phyloP scores from a whole-genome alignment of 495 filamentous ascomycete species.

The Margaritispora aquatica region DNA sequence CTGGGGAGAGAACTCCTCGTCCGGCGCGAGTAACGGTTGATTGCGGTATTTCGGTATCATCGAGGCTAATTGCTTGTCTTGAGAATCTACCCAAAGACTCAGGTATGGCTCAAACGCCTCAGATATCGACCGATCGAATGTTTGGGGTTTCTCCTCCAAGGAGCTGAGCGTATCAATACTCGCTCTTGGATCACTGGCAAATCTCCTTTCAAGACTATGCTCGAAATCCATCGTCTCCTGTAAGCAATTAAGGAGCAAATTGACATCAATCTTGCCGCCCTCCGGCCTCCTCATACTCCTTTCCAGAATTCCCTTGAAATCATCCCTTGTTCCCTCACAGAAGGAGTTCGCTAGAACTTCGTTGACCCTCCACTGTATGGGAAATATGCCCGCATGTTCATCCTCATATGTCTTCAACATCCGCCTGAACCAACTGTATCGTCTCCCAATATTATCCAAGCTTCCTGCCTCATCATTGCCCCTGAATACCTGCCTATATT shows the following conservation, averaged over 20 bases:
- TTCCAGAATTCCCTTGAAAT: conserved; percentile 89
- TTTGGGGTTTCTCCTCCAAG: conserved; percentile 65
- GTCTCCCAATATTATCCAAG: conserved; percentile 90
- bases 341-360: conserved; percentile 89
- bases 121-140: conserved; percentile 88
- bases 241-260: conserved; percentile 81
- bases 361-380: conserved; percentile 79
- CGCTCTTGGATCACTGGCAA: conserved; percentile 61
- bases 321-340: conserved; percentile 90
- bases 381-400: conserved; percentile 87
- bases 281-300: conserved; percentile 73
- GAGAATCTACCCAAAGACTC: conserved; percentile 93
- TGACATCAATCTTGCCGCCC: conserved; percentile 83
- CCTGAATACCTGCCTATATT: conserved; percentile 88
- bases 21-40: conserved; percentile 70
- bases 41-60: conserved; percentile 87
- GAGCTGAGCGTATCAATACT: conserved; percentile 91
- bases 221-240: conserved; percentile 98
- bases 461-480: conserved; percentile 96
- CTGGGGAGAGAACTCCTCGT: conserved; percentile 89
- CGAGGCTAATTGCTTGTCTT: conserved; percentile 80
- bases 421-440: conserved; percentile 94
- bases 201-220: conserved; percentile 80
- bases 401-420: conserved; percentile 96
- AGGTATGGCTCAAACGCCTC: conserved; percentile 97